Evolutionary conservation across 2,329 filamentous ascomycete species (phyloP), one percentile per base, ranked within the genome.

Genomic region (Tolypocladium capitatum): DNA sequence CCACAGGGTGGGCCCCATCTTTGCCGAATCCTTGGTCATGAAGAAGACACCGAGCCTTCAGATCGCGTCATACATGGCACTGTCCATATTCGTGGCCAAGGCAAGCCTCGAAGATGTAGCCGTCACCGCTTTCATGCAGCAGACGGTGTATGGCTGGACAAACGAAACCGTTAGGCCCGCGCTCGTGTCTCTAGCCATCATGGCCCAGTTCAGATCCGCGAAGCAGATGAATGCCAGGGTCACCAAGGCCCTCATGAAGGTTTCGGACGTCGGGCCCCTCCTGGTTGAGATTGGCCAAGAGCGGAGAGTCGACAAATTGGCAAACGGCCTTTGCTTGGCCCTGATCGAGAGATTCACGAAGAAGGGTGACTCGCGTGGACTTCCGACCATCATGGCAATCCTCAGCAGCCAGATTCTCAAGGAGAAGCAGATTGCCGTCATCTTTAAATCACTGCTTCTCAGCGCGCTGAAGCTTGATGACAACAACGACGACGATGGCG

Each of bases 21-120:
- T 98, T 31, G 85, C 87, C 51, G 82, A 86, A 53, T 86, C 84
- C 1, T 74, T 97, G 51, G 75, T 82, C 9, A 76, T 91, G 69
- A 81, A 81, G 57, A 81, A 84, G 51, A 81, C 83, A 0, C 78
- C 88, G 1, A 86, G 91, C 52, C 71, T 95, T 38, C 85, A 90
- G 54, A 77, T 94, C 51, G 89, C 85, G 16, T 90, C 86, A 49
- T 97, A 95, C 63, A 95, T 96, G 84, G 81, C 95, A 20, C 76
- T 90, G 48, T 80, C 88, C 7, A 81, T 97, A 44, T 76, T 97
- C 52, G 89, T 87, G 7, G 82, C 86, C 44, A 95, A 95, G 65
- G 82, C 84, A 1, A 75, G 78, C 43, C 73, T 97, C 14, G 80
- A 85, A 43, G 89, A 97, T 57, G 77, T 78, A 48, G 78, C 90